Conservation (phyloP, 768 basidiomycete genomes). For the Tephrocybe rancida region DNA sequence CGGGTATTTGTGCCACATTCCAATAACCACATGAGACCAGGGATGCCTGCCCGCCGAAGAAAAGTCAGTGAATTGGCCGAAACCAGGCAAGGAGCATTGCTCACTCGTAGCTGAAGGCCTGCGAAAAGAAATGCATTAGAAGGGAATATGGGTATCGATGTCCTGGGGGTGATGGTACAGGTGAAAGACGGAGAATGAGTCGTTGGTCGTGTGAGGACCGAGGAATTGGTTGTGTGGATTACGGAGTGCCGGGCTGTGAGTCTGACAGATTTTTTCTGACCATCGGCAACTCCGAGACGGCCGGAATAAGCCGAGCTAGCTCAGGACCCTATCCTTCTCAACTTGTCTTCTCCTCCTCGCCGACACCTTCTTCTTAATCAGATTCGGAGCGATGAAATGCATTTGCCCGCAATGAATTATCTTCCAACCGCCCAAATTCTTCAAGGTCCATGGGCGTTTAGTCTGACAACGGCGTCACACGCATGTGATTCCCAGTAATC, state of each 20-base stretch:
- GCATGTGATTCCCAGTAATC: too few relatives aligned
- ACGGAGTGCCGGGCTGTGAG: slow-evolving; percentile 3
- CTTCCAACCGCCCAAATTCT: too few relatives aligned
- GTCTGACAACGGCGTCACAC: too few relatives aligned
- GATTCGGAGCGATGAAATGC: too few relatives aligned
- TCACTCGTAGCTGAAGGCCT: slow-evolving; percentile 83
- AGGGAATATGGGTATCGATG: slow-evolving; percentile 25
- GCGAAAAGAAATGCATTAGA: slow-evolving; percentile 85
- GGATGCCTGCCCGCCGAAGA: slow-evolving; percentile 67
- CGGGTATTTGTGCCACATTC: slow-evolving; percentile 96
- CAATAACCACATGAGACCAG: slow-evolving; percentile 89
- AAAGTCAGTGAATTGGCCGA: slow-evolving; percentile 13
- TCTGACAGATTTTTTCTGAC: slow-evolving; percentile 1
- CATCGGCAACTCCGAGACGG: slow-evolving; percentile 17
- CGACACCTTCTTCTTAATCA: too few relatives aligned
- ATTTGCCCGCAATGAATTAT: too few relatives aligned
- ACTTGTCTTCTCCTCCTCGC: too few relatives aligned
- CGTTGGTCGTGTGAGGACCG: slow-evolving; percentile 9
- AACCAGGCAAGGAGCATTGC: slow-evolving; percentile 29
- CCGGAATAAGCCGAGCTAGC: slow-evolving; percentile 23
- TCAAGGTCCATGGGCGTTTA: too few relatives aligned
- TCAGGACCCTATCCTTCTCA: too few relatives aligned
- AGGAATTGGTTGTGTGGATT: too few relatives aligned
- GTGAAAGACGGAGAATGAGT: slow-evolving; percentile 17
- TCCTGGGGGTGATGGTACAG: slow-evolving; percentile 27